These are phyloP conservation scores for Pichia sp. DNA, from an alignment of 1,139 yeast genomes.

Conservation along the genomic window DNA sequence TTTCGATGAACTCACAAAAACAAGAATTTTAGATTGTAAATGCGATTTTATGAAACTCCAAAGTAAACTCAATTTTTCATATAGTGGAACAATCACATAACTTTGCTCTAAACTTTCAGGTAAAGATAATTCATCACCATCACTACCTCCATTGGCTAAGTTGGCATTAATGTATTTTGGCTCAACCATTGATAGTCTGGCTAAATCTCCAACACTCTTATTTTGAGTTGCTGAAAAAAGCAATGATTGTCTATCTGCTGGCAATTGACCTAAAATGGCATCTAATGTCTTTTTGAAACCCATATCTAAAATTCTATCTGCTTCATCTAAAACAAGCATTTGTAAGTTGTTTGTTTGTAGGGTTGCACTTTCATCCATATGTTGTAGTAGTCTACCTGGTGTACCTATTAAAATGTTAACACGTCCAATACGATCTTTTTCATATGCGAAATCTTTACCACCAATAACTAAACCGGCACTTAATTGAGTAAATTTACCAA, in stretches of 20 bases:
- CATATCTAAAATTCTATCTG: constrained; percentile 94
- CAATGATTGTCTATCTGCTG: constrained; percentile 81
- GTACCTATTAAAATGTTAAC: constrained; percentile 91
- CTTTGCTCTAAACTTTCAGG: constrained; percentile 85
- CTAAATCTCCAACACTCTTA: constrained; percentile 79
- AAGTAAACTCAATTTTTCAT: constrained; percentile 77
- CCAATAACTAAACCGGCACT: constrained; percentile 97
- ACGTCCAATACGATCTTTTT: constrained; percentile 74
- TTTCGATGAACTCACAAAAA: constrained; percentile 86
- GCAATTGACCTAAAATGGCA: constrained; percentile 75
- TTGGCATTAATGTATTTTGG: constrained; percentile 68
- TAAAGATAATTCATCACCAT: constrained; percentile 50
- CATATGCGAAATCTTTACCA: constrained; percentile 87
- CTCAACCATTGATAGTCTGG: constrained; percentile 75
- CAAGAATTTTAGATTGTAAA: constrained; percentile 75
- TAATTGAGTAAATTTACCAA: constrained; percentile 73
- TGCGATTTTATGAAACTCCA: constrained; percentile 92
- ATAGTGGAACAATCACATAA: constrained; percentile 62
- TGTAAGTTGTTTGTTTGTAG: constrained; percentile 77
- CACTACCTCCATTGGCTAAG: constrained; percentile 18
- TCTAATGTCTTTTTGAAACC: constrained; percentile 90
- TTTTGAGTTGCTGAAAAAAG: constrained; percentile 93
- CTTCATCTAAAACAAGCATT: constrained; percentile 85
- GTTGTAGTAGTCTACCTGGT: constrained; percentile 93
- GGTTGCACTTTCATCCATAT: constrained; percentile 89